phyloP scores from a whole-genome alignment of 2,329 filamentous ascomycete genomes.

The Venturia asperata region DNA sequence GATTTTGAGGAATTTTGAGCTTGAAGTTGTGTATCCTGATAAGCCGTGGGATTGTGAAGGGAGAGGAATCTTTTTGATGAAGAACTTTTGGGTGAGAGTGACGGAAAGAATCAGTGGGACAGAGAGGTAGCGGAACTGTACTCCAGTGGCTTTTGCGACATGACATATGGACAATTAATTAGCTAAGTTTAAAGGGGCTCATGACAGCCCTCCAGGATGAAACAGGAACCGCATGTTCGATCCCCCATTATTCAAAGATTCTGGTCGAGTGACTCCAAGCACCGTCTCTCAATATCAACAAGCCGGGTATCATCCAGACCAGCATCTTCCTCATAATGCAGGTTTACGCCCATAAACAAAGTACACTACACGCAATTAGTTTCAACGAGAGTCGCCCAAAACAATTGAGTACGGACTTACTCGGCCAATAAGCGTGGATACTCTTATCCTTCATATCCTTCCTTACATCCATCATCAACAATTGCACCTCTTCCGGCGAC shows the following conservation, averaged over 20 bases:
- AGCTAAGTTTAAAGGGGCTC: background rate
- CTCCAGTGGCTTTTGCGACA: background rate
- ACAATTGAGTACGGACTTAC: too few relatives aligned
- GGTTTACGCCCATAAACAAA: constrained; percentile 21
- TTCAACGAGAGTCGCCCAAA: background rate
- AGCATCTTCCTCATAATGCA: background rate
- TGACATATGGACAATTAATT: background rate
- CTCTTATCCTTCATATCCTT: constrained; percentile 24
- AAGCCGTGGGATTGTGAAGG: constrained; percentile 19
- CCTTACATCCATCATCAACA: constrained; percentile 24
- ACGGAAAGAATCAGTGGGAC: constrained; percentile 13
- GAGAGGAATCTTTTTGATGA: constrained; percentile 12
- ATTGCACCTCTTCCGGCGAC: constrained; percentile 27
- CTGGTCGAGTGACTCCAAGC: background rate
- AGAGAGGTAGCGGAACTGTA: background rate
- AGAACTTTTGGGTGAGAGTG: constrained; percentile 19
- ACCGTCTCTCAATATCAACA: background rate
- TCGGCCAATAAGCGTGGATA: constrained; percentile 28
- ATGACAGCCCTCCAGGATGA: background rate
- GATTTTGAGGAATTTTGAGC: constrained; percentile 26
- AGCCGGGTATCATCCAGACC: background rate
- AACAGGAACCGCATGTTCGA: background rate
- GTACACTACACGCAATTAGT: constrained; percentile 6
- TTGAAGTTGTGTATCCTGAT: constrained; percentile 17
- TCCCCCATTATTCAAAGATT: background rate